Evolutionary conservation across 148 eudicot species (phyloP), one percentile per base, ranked within the genome.

Genomic region (Dianthus caryophyllus): DNA sequence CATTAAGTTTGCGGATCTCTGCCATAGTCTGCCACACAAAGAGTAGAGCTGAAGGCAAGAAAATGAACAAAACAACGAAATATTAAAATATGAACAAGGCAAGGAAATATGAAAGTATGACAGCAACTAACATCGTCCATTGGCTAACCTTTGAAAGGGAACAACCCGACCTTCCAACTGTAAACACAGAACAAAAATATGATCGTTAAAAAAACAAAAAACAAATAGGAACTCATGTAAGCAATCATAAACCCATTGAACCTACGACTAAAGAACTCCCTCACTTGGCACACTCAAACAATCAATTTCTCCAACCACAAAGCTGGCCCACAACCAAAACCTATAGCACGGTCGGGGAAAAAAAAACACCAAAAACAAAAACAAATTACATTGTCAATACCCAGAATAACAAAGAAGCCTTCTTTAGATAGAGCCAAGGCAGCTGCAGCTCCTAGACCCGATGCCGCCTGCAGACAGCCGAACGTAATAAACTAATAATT

Each of bases 401-500:
- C 89, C 51, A 93, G 73, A 64, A 93, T 82, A 68, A 93, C 88
- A 33, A 62, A 82, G 80, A 83, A 90, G 30, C 92, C 97, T 68
- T 88, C 84, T 77, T 76, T 79, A 12, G 97, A 78, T 46, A 94
- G 84, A 64, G 83, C 85, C 74, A 76, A 74, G 25, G 92, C 88
- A 49, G 88, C 83, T 46, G 96, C 97, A 50, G 92, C 96, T 61
- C 99, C 99, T 61, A 94, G 79, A 56, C 97, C 99, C 54, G 99
- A 94, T 17, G 96, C 82, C 13, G 97, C 97, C 96, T 90, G 72
- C 71, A 74, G 64, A 71, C 17, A 51, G 65, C 49, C 38, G 25
- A 57, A 12, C 59, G 62, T n/a, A n/a, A n/a, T n/a, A n/a, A n/a
- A n/a, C n/a, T n/a, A n/a, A n/a, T n/a, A n/a, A n/a, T n/a, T n/a